Base-by-base conservation (phyloP, 306 rosid species). In the Oxytropis ochrocephala region DNA sequence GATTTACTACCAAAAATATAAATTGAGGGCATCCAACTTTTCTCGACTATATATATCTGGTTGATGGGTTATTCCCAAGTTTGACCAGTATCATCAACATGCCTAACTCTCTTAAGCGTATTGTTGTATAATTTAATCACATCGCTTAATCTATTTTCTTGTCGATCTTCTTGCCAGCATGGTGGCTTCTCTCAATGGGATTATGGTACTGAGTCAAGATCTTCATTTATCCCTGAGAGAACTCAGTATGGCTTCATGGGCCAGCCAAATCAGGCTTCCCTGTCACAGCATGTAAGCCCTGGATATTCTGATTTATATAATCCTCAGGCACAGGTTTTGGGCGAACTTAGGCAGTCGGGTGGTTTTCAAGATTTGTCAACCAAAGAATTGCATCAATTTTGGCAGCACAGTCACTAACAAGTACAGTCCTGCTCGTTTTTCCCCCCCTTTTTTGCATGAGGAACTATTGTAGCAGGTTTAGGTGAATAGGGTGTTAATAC, bases 301-400 rank as follows among this genome's bases (percentile, higher is more conserved):
- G 82, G 55, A 57, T 77, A 74, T 69, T 46, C 73, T 4, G 72
- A 74, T n/a, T 30, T 43, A 44, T 14, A 77, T 50, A 76, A 35
- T 27, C 63, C 89, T 4, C 75, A 72, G 73, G 6, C 32, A n/a
- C 79, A 35, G 38, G 14, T 42, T 30, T 21, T 62, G 19, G 84
- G 70, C 35, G 83, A 82, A 59, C 75, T 53, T 46, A 72, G 75
- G 60, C 82, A 70, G 39, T 84, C 64, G 51, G 76, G 61, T 38
- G 80, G 71, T 53, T 12, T 62, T 36, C 77, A 35, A 55, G 76
- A 83, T 63, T 60, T 67, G 32, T 39, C 78, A 44, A 43, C 88
- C 53, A 56, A 73, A 58, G 82, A 85, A 53, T 83, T 76, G 61
- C 80, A 50, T 54, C 83, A 75, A 64, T 27, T 83, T 76, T 85